Base-by-base conservation (phyloP, 1,284 basidiomycete genomes). In the Cutaneotrichosporon sp. region DNA sequence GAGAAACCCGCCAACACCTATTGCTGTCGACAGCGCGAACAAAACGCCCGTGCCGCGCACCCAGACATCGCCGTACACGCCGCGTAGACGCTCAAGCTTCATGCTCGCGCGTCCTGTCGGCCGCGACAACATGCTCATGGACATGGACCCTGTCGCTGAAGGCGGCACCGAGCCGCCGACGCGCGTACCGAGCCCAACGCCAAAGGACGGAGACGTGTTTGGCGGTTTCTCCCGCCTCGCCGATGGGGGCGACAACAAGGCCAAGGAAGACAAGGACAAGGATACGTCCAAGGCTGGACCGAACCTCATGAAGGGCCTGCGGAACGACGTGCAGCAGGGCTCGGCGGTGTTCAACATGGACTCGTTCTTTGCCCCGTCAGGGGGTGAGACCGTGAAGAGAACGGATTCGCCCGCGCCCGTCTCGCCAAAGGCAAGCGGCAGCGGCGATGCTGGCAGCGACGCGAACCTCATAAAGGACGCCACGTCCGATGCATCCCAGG, bases 101-200 rank as follows among this genome's bases (percentile, higher is more conserved):
- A 77, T 83, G 39, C 73, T 84, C 4, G 79, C 80, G 52, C 79
- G 79, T 12, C 77, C 74, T 23, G 66, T 81, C 54, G 81, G 82
- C 38, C 78, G 80, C 45, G 81, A 86, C 1, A 85, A 85, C 14
- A 87, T 90, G 60, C 68, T 87, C 46, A 91, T 92, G 65, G 90
- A 92, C 73, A 89, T 92, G 81, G 87, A 89, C 55, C 79, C 89
- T n/a, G 47, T 72, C 18, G 62, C 57, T 2, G 66, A 58, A 34
- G 37, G 41, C 22, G 81, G 83, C 15, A 77, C 80, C 18, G 68
- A 63, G 46, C 81, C 84, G 17, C 77, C 83, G 0, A 84, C 84
- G 15, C 79, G 82, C 48, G 68, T 75, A 18, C 74, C 77, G 5
- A 83, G 84, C 3, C 55, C 34, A 4, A 13, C 4, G 18, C 23